phyloP scores from a whole-genome alignment of 1,284 basidiomycete species.

The Irpex sp. region DNA sequence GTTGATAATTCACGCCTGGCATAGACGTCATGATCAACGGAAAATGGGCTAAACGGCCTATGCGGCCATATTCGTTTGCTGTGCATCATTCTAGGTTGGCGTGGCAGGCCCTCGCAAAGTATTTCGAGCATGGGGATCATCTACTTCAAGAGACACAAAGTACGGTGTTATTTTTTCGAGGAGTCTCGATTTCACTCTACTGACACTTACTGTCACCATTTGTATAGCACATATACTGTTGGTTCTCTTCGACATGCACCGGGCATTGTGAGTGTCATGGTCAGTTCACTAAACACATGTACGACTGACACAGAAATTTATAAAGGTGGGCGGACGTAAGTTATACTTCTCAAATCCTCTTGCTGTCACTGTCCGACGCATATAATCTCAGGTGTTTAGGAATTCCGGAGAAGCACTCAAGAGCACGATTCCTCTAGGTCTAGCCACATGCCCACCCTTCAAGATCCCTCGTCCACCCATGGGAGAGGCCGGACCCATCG shows the following conservation, averaged over 20 bases:
- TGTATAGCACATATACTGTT: constrained; percentile 10
- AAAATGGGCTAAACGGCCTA: constrained; percentile 38
- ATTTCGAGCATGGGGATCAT: constrained; percentile 45
- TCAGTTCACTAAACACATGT: not conserved
- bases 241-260: constrained; percentile 11
- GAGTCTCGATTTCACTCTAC: not conserved
- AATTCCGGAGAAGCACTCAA: not conserved
- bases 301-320: not conserved
- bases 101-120: constrained; percentile 43
- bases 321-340: not conserved
- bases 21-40: constrained; percentile 55
- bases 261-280: constrained; percentile 8
- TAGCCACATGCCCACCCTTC: not conserved
- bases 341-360: not conserved
- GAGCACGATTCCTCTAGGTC: not conserved
- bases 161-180: constrained; percentile 21
- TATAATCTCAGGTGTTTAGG: not conserved
- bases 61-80: constrained; percentile 56
- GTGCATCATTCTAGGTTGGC: constrained; percentile 63
- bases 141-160: constrained; percentile 60
- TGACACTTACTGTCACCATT: not conserved
- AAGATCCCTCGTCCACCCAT: not conserved
- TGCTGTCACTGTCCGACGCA: too few species aligned
- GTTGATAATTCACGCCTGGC: too few species aligned
- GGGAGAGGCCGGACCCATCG: not conserved